These are phyloP conservation scores for Pisolithus marmoratus DNA, from an alignment of 768 basidiomycete genomes.

Conservation along the genomic window DNA sequence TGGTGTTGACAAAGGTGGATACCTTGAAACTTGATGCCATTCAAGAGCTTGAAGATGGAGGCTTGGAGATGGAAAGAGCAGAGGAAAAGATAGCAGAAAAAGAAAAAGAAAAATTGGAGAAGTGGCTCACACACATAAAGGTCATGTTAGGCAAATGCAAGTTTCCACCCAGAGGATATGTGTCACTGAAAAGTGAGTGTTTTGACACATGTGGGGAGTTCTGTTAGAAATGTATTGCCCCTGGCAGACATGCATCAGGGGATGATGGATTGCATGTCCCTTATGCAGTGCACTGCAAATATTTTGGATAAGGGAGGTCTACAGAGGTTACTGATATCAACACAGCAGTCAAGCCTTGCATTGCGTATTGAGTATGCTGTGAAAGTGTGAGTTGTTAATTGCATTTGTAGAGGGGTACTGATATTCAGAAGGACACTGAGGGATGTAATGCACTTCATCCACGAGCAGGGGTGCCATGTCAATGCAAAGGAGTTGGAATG, in stretches of 20 bases:
- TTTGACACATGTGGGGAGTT: too few relatives aligned
- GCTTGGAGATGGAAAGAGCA: conserved; percentile 6
- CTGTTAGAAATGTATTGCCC: too few relatives aligned
- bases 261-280: not conserved
- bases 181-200: not conserved
- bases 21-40: conserved; percentile 9
- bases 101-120: conserved; percentile 5
- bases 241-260: not conserved
- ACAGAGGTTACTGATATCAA: not conserved
- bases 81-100: conserved; percentile 7
- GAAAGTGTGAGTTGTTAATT: not conserved
- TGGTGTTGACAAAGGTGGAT: conserved; percentile 27
- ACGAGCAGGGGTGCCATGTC: too few relatives aligned
- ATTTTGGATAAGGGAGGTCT: not conserved
- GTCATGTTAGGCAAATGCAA: not conserved
- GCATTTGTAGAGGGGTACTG: too few relatives aligned
- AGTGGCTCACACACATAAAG: not conserved
- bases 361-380: too few relatives aligned
- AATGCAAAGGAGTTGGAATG: too few relatives aligned
- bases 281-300: not conserved
- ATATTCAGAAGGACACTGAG: too few relatives aligned
- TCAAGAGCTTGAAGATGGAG: conserved; percentile 6
- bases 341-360: not conserved
- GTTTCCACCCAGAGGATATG: not conserved
- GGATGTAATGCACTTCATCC: too few relatives aligned